Base-by-base conservation (phyloP, 805 yeast species). In the Metschnikowia colocasiae region DNA sequence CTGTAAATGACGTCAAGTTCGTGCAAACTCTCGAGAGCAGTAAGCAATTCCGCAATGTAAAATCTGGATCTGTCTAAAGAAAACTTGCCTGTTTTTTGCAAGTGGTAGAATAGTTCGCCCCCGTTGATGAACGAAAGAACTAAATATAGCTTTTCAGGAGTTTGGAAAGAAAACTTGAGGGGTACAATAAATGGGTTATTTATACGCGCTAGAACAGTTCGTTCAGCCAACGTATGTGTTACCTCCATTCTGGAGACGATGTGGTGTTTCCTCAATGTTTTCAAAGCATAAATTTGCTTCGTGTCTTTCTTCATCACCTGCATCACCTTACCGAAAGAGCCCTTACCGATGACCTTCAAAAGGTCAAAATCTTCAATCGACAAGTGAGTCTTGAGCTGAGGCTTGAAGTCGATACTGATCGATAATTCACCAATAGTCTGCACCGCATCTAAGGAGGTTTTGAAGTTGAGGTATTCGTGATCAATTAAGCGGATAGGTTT, bases 271-370 rank as follows among this genome's bases (percentile, higher is more conserved):
- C 98, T 78, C 53, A 94, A 82, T 0, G 97, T 90, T 67, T 94
- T 94, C 62, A 94, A 73, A 1, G 99, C 99, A 65, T 94, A 94
- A 20, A 94, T 83, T 64, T 92, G 95, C 54, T 85, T 85, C 2
- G 99, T 94, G 66, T 94, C 99, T 58, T 87, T 88, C 69, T 94
- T 94, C 53, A 90, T 83, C 35, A 94, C 99, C 68, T 94, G 99
- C 98, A 94, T 94, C 45, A 94, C 99, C 68, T 94, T 94, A 44
- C 99, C 99, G 64, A 94, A 94, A 8, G 97, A 90, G 6, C 99
- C 99, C 64, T 94, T 94, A 31, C 99, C 99, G 46, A 94, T 89
- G 19, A 94, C 99, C 67, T 94, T 94, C 56, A 94, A 76, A 44
- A 94, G 71, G 59, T 90, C 96, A 68, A 94, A 92, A 61, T 92